Evolutionary conservation across 371 early-diverging fungal species (phyloP), one percentile per base, ranked within the genome.

Genomic region (Actinomortierella ambigua): DNA sequence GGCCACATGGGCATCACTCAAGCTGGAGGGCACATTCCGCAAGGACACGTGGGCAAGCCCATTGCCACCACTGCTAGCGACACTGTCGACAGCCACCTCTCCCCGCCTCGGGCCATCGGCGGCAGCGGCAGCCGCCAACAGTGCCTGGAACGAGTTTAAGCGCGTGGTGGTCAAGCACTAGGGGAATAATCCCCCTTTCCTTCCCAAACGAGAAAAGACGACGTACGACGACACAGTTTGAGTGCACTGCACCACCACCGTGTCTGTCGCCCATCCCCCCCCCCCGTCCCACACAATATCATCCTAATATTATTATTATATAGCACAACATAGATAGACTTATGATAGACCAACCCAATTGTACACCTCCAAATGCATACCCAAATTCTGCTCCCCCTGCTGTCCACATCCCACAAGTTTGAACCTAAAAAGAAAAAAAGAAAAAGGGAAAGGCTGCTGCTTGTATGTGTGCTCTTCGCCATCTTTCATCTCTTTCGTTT

Each of bases 81-180:
- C 65, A 27, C 52, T 70, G 51, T 65, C 71, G 22, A 65, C 65
- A 2, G 71, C 71, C 5, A 70, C 71, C 0, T 70, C 71, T 0
- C 71, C 71, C 5, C 59, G 69, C 14, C 58, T 70, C 27, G 56
- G 50, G 3, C 71, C 71, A 13, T 65, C 71, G 24, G 34, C 34
- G 11, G 34, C 34, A 34, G 34, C 34, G 11, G 34, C 34, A 34
- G 34, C 34, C 4, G 34, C 34, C 7, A 34, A 34, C 34, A 70
- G 65, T 65, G 71, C 71, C 3, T 70, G 71, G 71, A 61, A 65
- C 1, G 71, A 70, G 28, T 70, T 70, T 53, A 70, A 70, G 62
- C 58, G 71, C 15, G 71, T 65, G 1, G 59, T 70, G 2, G 71
- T 65, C 13, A 70, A 70, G 44, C 70, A 62, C 24, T 44, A 54